Conservation (phyloP, 352 stramenopile species). For the Blastocystis sp. region DNA sequence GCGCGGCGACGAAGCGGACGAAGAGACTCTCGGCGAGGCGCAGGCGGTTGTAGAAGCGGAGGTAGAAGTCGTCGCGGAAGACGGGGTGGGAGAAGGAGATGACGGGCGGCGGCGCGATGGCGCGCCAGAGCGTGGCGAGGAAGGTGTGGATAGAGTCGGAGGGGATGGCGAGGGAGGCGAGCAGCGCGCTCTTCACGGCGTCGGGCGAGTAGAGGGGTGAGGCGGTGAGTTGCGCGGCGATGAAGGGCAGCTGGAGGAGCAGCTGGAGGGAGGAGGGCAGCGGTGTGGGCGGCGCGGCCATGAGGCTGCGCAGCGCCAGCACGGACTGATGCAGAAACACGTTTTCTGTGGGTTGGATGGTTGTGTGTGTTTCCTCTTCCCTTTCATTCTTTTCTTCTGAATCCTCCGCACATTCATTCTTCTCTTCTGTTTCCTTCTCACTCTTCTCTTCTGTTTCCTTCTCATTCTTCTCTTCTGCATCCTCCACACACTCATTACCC, state of each 20-base stretch:
- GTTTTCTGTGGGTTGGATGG: not conserved
- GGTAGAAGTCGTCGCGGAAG: conserved; percentile 54
- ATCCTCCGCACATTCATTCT: too few species aligned
- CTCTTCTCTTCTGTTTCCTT: too few species aligned
- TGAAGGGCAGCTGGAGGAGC: not conserved
- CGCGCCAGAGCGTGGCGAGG: conserved; percentile 4
- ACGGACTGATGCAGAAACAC: conserved; percentile 33
- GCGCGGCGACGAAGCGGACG: not conserved
- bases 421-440: too few species aligned
- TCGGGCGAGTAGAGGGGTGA: not conserved
- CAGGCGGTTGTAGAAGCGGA: conserved; percentile 36
- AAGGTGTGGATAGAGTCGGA: not conserved
- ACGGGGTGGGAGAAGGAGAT: conserved; percentile 19
- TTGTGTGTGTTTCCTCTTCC: too few species aligned
- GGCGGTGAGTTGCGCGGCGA: not conserved
- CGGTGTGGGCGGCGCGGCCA: not conserved
- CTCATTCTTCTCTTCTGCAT: too few species aligned
- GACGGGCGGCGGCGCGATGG: conserved; percentile 1
- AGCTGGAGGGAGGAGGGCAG: not conserved
- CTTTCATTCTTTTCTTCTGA: too few species aligned
- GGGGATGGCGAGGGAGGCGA: not conserved
- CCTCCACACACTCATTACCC: too few species aligned
- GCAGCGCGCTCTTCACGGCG: not conserved
- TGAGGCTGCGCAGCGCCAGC: conserved; percentile 10
- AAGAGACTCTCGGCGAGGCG: conserved; percentile 9